Percentiles rank a stretch among this genome's conserved stretches.
Evolutionary conservation across 805 yeast species (phyloP).

Genomic region (Candida railenensis): DNA sequence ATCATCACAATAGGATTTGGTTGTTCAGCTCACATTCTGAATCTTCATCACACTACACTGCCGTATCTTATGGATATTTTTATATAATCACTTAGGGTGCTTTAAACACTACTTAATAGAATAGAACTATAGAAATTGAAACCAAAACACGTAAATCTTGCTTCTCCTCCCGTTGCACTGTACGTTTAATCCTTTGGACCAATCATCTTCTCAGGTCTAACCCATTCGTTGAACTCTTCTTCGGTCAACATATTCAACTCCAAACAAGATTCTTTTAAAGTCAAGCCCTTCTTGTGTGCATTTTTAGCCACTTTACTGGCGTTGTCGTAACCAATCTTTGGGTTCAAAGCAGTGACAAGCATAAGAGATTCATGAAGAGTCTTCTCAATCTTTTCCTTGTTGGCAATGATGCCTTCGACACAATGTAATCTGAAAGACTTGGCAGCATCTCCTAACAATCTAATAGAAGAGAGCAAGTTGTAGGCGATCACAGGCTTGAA

Average conservation of each 20-base stretch:
- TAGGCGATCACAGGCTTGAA: conserved; percentile 96
- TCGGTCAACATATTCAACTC: conserved; percentile 82
- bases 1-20: too few species aligned
- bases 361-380: conserved; percentile 90
- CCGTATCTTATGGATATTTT: too few species aligned
- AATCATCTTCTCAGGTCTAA: conserved; percentile 96
- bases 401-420: conserved; percentile 92
- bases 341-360: conserved; percentile 98
- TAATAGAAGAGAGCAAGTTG: conserved; percentile 82
- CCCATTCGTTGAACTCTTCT: conserved; percentile 94
- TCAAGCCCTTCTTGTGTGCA: conserved; percentile 96
- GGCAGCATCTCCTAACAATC: conserved; percentile 86
- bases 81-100: too few species aligned
- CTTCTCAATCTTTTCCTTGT: conserved; percentile 81
- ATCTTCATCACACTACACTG: too few species aligned
- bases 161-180: too few species aligned
- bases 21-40: too few species aligned
- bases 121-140: too few species aligned
- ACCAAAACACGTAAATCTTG: too few species aligned
- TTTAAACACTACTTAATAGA: too few species aligned
- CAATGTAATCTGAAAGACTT: conserved; percentile 91
- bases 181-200: conserved; percentile 68
- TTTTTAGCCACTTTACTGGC: conserved; percentile 98
- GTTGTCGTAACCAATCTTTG: conserved; percentile 96
- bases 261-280: conserved; percentile 91